phyloP scores from a whole-genome alignment of 345 rosid genomes.

The Lepidium didymum region DNA sequence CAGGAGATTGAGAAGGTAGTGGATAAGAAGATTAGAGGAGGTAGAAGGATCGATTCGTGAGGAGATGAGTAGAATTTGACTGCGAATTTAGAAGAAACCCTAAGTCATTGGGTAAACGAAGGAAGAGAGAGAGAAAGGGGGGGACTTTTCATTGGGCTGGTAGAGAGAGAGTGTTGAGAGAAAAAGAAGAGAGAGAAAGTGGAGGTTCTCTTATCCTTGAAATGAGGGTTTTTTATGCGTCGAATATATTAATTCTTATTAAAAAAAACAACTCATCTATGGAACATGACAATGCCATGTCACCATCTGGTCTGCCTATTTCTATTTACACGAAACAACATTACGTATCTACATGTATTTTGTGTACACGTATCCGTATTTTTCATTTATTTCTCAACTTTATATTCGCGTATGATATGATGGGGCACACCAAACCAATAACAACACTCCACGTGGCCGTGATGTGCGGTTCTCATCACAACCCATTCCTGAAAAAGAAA shows the following conservation, averaged over 20 bases:
- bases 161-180: conserved; percentile 32
- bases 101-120: conserved; percentile 18
- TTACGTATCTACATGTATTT: conserved; percentile 1
- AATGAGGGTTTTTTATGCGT: conserved; percentile 43
- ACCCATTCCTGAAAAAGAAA: conserved; percentile 37
- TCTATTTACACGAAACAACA: conserved; percentile 10
- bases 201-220: conserved; percentile 40
- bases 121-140: conserved; percentile 23
- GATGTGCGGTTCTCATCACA: conserved; percentile 64
- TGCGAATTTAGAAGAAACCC: conserved; percentile 56
- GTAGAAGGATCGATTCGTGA: conserved; percentile 30
- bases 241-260: conserved; percentile 3
- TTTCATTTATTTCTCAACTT: too few species aligned
- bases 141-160: conserved; percentile 36
- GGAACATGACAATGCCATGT: conserved; percentile 48
- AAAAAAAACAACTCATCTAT: conserved; percentile 18
- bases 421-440: conserved; percentile 24
- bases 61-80: conserved; percentile 37
- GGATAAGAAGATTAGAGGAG: conserved; percentile 15
- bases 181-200: conserved; percentile 23
- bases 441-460: conserved; percentile 28
- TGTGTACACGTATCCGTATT: background rate
- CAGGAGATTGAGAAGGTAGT: conserved; percentile 27
- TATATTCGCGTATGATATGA: background rate
- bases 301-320: conserved; percentile 29